phyloP scores from a whole-genome alignment of 2,329 filamentous ascomycete species.

The Arthroderma sp. region DNA sequence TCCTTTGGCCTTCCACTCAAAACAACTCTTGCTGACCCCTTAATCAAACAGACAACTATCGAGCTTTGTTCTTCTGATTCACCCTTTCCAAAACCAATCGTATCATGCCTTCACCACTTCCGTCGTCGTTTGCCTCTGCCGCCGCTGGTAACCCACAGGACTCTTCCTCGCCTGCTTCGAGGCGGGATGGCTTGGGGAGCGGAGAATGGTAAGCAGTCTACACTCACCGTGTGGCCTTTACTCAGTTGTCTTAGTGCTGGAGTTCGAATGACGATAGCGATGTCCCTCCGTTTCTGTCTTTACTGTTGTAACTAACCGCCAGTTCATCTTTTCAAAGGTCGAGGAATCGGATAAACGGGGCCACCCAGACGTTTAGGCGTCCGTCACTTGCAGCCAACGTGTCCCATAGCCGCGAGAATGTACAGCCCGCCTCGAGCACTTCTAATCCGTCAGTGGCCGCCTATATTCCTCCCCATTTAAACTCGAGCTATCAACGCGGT shows the following conservation, averaged over 20 bases:
- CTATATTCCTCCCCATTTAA: slow-evolving; percentile 51
- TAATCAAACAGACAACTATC: too few species aligned
- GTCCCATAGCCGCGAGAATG: slow-evolving; percentile 33
- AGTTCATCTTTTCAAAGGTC: slow-evolving; percentile 32
- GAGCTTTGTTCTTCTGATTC: too few species aligned
- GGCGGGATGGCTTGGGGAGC: slow-evolving; percentile 45
- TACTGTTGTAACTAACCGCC: not conserved
- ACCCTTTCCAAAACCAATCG: slow-evolving; percentile 7
- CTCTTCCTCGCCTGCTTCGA: slow-evolving; percentile 42
- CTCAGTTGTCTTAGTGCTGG: not conserved
- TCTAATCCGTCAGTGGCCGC: slow-evolving; percentile 30
- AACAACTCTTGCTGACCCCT: too few species aligned
- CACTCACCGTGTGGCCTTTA: not conserved
- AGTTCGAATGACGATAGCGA: too few species aligned
- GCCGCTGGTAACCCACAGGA: slow-evolving; percentile 60
- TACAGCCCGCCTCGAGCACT: slow-evolving; percentile 27
- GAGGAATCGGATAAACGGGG: slow-evolving; percentile 49
- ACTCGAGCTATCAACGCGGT: slow-evolving; percentile 39
- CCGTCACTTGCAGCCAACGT: slow-evolving; percentile 46
- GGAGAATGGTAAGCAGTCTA: slow-evolving; percentile 56
- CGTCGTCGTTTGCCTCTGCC: slow-evolving; percentile 73
- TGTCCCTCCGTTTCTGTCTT: not conserved
- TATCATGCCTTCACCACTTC: slow-evolving; percentile 59
- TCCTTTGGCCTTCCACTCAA: too few species aligned
- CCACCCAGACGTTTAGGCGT: slow-evolving; percentile 54